Percentiles rank a stretch among this genome's conserved stretches.
phyloP scores from a whole-genome alignment of 2,329 filamentous ascomycete species.

The Stachybotrys chartarum region DNA sequence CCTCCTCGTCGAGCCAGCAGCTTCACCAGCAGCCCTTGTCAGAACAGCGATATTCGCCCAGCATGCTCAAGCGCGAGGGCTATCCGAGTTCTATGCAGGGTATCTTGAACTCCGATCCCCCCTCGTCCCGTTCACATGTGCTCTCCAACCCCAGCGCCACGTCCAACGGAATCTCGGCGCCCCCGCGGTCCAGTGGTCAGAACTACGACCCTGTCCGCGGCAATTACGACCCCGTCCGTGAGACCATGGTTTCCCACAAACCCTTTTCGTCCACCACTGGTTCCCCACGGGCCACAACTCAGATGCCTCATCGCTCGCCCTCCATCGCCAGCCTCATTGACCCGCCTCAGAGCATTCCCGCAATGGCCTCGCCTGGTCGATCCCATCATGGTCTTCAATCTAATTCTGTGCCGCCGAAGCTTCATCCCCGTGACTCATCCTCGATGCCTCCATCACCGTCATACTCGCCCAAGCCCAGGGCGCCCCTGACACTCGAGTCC shows the following conservation, averaged over 20 bases:
- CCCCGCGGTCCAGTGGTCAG: slow-evolving; percentile 62
- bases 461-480: slow-evolving; percentile 24
- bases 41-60: slow-evolving; percentile 32
- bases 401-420: slow-evolving; percentile 16
- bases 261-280: slow-evolving; percentile 35
- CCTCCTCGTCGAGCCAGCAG: slow-evolving; percentile 13
- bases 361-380: slow-evolving; percentile 19
- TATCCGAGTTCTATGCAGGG: slow-evolving; percentile 46
- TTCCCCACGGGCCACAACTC: slow-evolving; percentile 40
- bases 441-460: slow-evolving; percentile 37
- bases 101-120: slow-evolving; percentile 45
- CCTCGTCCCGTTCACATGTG: slow-evolving; percentile 27
- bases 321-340: slow-evolving; percentile 90
- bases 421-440: slow-evolving; percentile 23
- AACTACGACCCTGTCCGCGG: slow-evolving; percentile 87
- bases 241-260: slow-evolving; percentile 51
- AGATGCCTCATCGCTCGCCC: slow-evolving; percentile 51
- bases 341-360: slow-evolving; percentile 20
- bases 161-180: slow-evolving; percentile 36
- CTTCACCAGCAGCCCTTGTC: slow-evolving; percentile 16
- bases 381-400: slow-evolving; percentile 19
- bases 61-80: slow-evolving; percentile 44
- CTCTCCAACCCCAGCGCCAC: slow-evolving; percentile 26
- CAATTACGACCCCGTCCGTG: slow-evolving; percentile 58
- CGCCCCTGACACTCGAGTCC: slow-evolving; percentile 26